These are phyloP conservation scores for Talaromyces sp. DNA, from an alignment of 2,329 filamentous ascomycete species.

Conservation along the genomic window DNA sequence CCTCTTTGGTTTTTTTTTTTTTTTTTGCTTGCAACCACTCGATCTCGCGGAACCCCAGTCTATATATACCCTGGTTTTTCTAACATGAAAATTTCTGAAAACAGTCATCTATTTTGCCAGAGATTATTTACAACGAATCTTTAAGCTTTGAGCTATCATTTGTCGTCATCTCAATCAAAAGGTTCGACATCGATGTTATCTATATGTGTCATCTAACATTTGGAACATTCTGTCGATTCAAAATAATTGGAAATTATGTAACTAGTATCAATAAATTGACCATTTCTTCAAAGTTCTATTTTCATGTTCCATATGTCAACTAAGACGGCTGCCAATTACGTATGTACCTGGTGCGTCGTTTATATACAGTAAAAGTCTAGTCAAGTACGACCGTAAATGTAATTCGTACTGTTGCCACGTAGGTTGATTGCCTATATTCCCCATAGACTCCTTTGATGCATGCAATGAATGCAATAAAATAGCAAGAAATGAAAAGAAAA, in stretches of 20 bases:
- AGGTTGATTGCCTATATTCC: background rate
- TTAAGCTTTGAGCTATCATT: slow-evolving; percentile 24
- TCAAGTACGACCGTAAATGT: background rate
- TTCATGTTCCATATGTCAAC: background rate
- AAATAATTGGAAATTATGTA: background rate
- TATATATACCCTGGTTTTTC: background rate
- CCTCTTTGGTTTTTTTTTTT: background rate
- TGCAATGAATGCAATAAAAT: background rate
- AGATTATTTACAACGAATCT: slow-evolving; percentile 28
- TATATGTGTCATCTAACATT: background rate
- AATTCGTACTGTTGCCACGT: background rate
- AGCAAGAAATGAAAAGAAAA: background rate
- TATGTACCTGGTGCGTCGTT: background rate
- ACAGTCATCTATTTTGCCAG: slow-evolving; percentile 30
- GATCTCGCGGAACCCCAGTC: background rate
- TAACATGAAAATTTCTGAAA: slow-evolving; percentile 4
- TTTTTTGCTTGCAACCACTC: background rate
- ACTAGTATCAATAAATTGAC: background rate
- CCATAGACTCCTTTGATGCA: background rate
- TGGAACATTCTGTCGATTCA: background rate
- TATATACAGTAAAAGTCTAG: background rate
- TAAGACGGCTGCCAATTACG: background rate
- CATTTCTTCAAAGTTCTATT: background rate
- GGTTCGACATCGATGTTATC: background rate
- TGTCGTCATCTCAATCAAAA: background rate